Percentiles rank a stretch among this genome's conserved stretches.
Evolutionary conservation across 352 stramenopile genomes (phyloP).

Genomic region (Phytophthora cryptogea): DNA sequence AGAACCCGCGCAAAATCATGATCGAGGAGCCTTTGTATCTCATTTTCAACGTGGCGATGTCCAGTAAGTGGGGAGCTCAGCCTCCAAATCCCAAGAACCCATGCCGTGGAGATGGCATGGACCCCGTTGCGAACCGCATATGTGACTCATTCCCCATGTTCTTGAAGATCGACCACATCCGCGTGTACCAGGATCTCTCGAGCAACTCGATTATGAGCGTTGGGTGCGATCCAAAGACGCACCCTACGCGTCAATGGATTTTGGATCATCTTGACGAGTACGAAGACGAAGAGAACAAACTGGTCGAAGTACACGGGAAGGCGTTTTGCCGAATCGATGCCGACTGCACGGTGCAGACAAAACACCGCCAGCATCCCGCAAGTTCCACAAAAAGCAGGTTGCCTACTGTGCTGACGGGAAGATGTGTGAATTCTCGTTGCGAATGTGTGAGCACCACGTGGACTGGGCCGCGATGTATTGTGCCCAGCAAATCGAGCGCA

Average conservation of each 20-base stretch:
- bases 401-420: constrained; percentile 28
- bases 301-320: constrained; percentile 62
- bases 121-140: constrained; percentile 52
- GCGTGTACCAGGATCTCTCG: constrained; percentile 67
- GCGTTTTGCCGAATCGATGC: constrained; percentile 57
- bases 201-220: constrained; percentile 52
- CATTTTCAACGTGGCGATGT: constrained; percentile 96
- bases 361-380: neutral
- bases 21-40: constrained; percentile 95
- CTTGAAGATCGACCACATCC: constrained; percentile 82
- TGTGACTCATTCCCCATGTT: constrained; percentile 73
- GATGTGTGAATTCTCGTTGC: constrained; percentile 50
- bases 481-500: constrained; percentile 13
- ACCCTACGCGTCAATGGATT: constrained; percentile 82
- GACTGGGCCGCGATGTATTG: constrained; percentile 57
- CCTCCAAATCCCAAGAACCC: constrained; percentile 66
- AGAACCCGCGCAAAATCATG: constrained; percentile 89
- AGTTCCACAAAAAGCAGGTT: constrained; percentile 4
- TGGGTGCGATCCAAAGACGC: constrained; percentile 58
- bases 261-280: constrained; percentile 78
- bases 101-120: constrained; percentile 55
- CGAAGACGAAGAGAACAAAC: constrained; percentile 61
- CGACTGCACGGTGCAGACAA: constrained; percentile 60
- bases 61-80: constrained; percentile 83
- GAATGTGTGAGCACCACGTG: constrained; percentile 42